Evolutionary conservation across 75 land plant species (phyloP).

Genomic region (Ceratopteris richardii): DNA sequence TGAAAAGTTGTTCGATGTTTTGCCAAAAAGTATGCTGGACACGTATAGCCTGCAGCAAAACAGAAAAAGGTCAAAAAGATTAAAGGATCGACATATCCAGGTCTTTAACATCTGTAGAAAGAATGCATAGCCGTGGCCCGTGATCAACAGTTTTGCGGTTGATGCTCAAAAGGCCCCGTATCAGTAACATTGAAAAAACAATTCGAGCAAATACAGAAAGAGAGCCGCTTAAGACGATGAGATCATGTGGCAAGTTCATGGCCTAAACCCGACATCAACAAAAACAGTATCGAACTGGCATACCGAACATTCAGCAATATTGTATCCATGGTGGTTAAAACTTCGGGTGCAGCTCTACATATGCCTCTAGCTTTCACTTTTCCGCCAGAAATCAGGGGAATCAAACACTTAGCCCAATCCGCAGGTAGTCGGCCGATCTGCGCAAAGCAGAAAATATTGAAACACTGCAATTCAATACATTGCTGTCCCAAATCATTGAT

Average conservation of each 20-base stretch:
- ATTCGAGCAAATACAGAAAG: too few species aligned
- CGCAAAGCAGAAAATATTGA: slow-evolving; percentile 2
- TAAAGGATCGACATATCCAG: background rate
- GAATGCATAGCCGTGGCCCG: background rate
- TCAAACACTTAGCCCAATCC: slow-evolving; percentile 83
- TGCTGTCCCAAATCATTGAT: too few species aligned
- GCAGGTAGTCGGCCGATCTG: slow-evolving; percentile 89
- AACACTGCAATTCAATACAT: too few species aligned
- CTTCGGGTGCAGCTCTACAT: slow-evolving; percentile 40
- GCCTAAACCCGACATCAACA: too few species aligned
- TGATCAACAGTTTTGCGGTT: background rate
- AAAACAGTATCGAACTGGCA: too few species aligned
- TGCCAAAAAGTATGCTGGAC: slow-evolving; percentile 53
- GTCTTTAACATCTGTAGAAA: background rate
- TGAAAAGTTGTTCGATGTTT: slow-evolving; percentile 22
- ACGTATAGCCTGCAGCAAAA: slow-evolving; percentile 53
- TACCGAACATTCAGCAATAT: slow-evolving; percentile 57
- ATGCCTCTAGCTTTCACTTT: slow-evolving; percentile 51
- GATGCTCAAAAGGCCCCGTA: background rate
- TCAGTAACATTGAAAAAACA: background rate
- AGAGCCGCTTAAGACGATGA: too few species aligned
- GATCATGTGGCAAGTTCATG: too few species aligned
- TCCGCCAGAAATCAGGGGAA: slow-evolving; percentile 55
- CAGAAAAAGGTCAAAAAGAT: background rate
- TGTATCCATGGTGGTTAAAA: slow-evolving; percentile 49